Percentiles rank a stretch among this genome's conserved stretches.
Evolutionary conservation across 305 asterid genomes (phyloP).

Genomic region (Fraxinus albicans): DNA sequence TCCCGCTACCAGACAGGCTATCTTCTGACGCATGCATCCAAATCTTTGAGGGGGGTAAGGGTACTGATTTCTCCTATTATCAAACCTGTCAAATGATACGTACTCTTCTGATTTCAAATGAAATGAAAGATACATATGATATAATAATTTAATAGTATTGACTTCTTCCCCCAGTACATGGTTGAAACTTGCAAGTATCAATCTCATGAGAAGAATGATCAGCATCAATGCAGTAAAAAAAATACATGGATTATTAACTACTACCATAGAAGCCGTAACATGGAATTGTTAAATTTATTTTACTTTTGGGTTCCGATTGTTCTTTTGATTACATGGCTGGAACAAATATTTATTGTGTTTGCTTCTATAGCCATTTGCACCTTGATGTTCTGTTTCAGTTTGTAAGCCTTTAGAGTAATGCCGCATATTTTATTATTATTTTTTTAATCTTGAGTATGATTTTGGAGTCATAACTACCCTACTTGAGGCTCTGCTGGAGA

Average conservation of each 20-base stretch:
- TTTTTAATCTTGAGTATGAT: background rate
- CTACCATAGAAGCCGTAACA: background rate
- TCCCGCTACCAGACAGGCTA: background rate
- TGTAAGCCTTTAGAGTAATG: background rate
- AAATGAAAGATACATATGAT: background rate
- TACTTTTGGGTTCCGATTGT: background rate
- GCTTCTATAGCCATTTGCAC: background rate
- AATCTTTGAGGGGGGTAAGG: background rate
- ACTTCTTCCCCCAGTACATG: background rate
- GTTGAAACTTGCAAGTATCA: background rate
- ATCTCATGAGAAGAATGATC: background rate
- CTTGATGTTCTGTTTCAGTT: background rate
- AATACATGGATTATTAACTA: background rate
- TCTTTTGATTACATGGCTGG: background rate
- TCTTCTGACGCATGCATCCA: background rate
- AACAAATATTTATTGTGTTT: background rate
- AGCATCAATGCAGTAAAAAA: background rate
- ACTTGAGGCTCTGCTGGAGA: background rate
- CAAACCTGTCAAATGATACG: background rate
- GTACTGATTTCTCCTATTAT: background rate
- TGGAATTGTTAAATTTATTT: background rate
- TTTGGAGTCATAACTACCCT: background rate
- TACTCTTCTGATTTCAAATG: background rate
- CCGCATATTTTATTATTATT: too few relatives aligned
- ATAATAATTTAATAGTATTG: background rate